Percentiles rank a stretch among this genome's conserved stretches.
Conservation (phyloP, 169 alveolate species). For the Eimeria necatrix region DNA sequence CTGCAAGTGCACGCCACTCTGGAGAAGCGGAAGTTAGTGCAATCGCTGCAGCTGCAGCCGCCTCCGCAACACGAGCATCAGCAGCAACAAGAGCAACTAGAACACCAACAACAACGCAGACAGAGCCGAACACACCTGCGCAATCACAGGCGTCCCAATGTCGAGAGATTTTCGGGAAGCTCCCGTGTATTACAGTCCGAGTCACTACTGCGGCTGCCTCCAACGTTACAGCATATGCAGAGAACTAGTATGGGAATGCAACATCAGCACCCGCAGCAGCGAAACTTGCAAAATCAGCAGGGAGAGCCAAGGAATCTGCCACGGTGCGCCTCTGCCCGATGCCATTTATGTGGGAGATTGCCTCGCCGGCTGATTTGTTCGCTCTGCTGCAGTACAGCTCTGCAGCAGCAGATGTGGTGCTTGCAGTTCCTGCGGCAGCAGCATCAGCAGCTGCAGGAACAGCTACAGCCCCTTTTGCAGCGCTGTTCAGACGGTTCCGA, state of each 20-base stretch:
- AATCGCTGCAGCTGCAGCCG: neutral
- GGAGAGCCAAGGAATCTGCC: conserved; percentile 7
- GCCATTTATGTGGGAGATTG: neutral
- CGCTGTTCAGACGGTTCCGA: neutral
- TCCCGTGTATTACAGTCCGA: too few relatives aligned
- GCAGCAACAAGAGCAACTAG: neutral
- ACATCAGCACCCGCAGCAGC: neutral
- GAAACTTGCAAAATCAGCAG: neutral
- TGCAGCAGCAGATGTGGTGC: conserved; percentile 1
- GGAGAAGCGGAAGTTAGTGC: neutral
- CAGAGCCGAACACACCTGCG: too few relatives aligned
- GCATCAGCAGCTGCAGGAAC: conserved; percentile 30
- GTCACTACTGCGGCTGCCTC: too few relatives aligned
- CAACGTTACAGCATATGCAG: too few relatives aligned
- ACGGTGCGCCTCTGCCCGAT: neutral
- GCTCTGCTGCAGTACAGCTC: conserved; percentile 5
- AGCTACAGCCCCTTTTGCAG: neutral
- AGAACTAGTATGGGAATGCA: neutral
- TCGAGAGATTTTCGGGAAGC: too few relatives aligned
- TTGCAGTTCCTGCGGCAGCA: neutral
- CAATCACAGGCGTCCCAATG: too few relatives aligned
- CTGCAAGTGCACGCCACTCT: neutral
- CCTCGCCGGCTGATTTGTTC: neutral
- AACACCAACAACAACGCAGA: neutral
- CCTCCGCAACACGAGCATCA: conserved; percentile 28